These are phyloP conservation scores for Xylaria sp. DNA, from an alignment of 2,329 filamentous ascomycete genomes.

Conservation along the genomic window DNA sequence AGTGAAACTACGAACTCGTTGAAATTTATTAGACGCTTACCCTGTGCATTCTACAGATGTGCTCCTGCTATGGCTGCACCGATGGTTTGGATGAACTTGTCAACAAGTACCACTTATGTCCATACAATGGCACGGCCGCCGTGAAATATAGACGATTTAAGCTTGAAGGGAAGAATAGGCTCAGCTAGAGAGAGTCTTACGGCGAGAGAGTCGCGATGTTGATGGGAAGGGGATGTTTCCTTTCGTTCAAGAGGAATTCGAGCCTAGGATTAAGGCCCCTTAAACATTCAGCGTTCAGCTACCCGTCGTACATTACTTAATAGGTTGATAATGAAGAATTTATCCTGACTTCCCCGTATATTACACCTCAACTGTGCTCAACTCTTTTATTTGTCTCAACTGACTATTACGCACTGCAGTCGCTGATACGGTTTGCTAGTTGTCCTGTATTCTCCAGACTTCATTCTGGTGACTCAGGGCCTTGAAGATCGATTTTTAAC, in stretches of 20 bases:
- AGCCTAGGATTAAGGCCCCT: too few species aligned
- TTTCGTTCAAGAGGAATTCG: too few species aligned
- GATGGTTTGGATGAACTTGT: conserved; percentile 36
- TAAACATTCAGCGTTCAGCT: too few species aligned
- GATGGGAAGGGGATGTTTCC: background rate
- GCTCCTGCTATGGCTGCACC: conserved; percentile 38
- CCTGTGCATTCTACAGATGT: conserved; percentile 30
- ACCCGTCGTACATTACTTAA: too few species aligned
- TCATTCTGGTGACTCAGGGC: background rate
- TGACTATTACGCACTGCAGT: background rate
- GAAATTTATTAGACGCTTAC: conserved; percentile 11
- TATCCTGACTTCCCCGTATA: background rate
- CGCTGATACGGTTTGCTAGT: too few species aligned
- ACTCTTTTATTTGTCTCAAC: background rate
- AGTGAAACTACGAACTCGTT: background rate
- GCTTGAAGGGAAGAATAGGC: background rate
- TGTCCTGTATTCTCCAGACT: background rate
- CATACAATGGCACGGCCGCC: conserved; percentile 32
- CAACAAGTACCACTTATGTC: conserved; percentile 36
- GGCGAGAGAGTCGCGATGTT: background rate
- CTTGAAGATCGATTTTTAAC: background rate
- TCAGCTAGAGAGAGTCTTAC: background rate
- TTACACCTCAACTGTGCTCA: background rate
- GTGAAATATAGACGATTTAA: background rate
- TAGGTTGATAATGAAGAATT: too few species aligned